These are phyloP conservation scores for Botrytis tulipae DNA, from an alignment of 2,329 filamentous ascomycete genomes.

Conservation along the genomic window DNA sequence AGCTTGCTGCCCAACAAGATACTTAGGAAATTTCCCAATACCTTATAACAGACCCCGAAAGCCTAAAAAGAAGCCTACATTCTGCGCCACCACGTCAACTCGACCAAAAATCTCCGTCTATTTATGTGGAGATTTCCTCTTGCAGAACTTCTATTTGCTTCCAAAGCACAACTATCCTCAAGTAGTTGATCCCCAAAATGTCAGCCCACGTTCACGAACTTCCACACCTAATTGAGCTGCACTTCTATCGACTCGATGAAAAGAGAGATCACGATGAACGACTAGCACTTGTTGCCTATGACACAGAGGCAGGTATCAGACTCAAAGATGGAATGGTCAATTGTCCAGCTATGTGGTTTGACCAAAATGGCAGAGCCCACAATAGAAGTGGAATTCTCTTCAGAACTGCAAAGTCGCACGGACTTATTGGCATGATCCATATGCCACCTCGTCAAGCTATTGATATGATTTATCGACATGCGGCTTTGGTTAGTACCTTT, in stretches of 20 bases:
- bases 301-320: not conserved
- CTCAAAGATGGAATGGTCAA: not conserved
- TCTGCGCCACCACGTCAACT: not conserved
- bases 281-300: conserved; percentile 3
- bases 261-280: not conserved
- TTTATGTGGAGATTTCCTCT: not conserved
- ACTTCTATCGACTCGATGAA: not conserved
- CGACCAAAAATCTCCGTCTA: not conserved
- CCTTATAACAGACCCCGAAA: not conserved
- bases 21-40: not conserved
- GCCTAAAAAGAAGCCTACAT: not conserved
- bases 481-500: not conserved
- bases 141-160: not conserved
- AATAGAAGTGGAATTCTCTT: not conserved
- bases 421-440: not conserved
- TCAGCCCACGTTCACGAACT: not conserved
- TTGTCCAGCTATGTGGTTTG: conserved; percentile 6
- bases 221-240: not conserved
- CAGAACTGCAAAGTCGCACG: not conserved
- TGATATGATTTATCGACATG: conserved; percentile 6
- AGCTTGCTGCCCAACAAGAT: not conserved
- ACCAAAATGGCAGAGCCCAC: not conserved
- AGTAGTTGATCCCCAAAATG: not conserved
- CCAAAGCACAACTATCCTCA: no score
- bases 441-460: not conserved